Conservation (phyloP, 768 basidiomycete species). For the Clavulina sp. region DNA sequence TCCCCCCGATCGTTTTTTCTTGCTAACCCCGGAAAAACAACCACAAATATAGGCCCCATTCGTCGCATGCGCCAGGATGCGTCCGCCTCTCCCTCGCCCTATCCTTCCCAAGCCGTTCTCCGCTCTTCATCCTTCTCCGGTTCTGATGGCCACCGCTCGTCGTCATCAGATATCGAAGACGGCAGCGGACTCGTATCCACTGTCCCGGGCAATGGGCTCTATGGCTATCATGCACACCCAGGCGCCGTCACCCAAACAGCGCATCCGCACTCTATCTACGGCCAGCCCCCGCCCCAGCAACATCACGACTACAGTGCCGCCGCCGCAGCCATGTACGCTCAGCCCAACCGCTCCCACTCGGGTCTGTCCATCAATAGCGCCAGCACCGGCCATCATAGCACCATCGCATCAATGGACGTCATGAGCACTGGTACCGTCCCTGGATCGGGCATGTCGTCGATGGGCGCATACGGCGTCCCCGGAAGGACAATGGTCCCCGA, state of each 20-base stretch:
- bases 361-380: too few species aligned
- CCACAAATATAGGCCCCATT: constrained; percentile 7
- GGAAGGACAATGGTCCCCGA: constrained; percentile 61
- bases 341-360: constrained; percentile 42
- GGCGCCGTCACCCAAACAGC: not conserved
- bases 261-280: not conserved
- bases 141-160: constrained; percentile 46
- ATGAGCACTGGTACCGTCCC: constrained; percentile 21
- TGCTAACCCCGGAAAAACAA: too few species aligned
- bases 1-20: too few species aligned
- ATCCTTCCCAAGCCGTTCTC: too few species aligned
- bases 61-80: constrained; percentile 41
- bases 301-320: too few species aligned
- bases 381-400: constrained; percentile 26
- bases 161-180: constrained; percentile 80
- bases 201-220: constrained; percentile 4
- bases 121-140: constrained; percentile 42
- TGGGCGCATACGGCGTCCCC: constrained; percentile 59
- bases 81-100: constrained; percentile 55
- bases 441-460: constrained; percentile 28
- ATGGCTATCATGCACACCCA: not conserved
- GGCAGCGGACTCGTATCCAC: constrained; percentile 49
- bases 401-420: constrained; percentile 1
- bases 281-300: not conserved
- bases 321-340: too few species aligned